Percentiles rank a stretch among this genome's conserved stretches.
Evolutionary conservation across 331 rosid species (phyloP).

Genomic region (Pyrus hybrid): DNA sequence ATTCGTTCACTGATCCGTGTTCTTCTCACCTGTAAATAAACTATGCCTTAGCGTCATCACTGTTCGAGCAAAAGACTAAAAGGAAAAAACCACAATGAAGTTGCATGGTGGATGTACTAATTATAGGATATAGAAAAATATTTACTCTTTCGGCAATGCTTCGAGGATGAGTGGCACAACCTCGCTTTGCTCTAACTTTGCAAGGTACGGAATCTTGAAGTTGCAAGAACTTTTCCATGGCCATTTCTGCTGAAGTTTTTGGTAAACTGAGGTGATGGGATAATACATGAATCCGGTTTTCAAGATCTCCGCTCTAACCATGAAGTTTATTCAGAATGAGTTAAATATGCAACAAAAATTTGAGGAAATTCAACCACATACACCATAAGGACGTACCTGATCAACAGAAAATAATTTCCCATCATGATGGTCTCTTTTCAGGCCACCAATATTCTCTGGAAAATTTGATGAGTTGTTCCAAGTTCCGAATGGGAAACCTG

Average conservation of each 20-base stretch:
- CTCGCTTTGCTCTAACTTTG: constrained; percentile 87
- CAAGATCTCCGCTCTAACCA: constrained; percentile 49
- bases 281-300: constrained; percentile 46
- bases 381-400: constrained; percentile 40
- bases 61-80: neutral
- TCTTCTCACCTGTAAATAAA: constrained; percentile 64
- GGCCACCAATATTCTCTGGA: constrained; percentile 29
- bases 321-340: neutral
- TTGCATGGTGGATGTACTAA: neutral
- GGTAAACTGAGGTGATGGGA: constrained; percentile 80
- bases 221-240: constrained; percentile 58
- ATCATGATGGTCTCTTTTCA: constrained; percentile 43
- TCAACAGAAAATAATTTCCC: constrained; percentile 30
- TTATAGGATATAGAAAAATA: neutral
- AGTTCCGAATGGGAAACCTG: constrained; percentile 40
- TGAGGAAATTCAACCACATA: neutral
- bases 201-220: constrained; percentile 82
- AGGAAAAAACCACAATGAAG: neutral
- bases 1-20: constrained; percentile 91
- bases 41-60: neutral
- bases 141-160: constrained; percentile 90
- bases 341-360: neutral
- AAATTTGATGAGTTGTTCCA: constrained; percentile 48
- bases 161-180: constrained; percentile 96
- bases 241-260: constrained; percentile 44